Evolutionary conservation across 768 basidiomycete genomes (phyloP), one percentile per base, ranked within the genome.

Genomic region (Kondoa malvinella): DNA sequence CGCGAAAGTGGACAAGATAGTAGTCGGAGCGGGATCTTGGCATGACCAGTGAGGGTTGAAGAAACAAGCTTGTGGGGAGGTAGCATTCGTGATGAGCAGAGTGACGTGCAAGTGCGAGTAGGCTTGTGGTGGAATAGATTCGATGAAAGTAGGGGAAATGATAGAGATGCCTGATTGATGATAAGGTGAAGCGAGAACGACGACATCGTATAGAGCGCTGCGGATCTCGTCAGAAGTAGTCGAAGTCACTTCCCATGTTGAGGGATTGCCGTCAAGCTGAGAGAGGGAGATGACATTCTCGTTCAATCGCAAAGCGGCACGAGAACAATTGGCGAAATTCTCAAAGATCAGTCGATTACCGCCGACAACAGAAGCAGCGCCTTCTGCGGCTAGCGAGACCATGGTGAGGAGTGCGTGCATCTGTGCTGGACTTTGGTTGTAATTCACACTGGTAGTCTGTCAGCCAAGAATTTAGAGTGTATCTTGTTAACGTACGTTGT

Each of bases 81-180:
- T 77, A 1, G 85, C 80, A 14, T 84, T 85, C 1, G 94, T 96
- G n/a, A 85, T 82, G 50, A 97, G 80, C 26, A 91, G 81, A 12
- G 94, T 95, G 64, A 94, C 91, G 75, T 92, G 88, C 1, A 96
- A 83, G 71, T 82, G 83, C 60, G 90, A 82, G 75, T 94, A 95
- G 26, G 85, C 84, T 71, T 88, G 86, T 40, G 79, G 73, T 1
- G 86, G 85, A 33, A 91, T 82, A 60, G 80, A 80, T 1, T 80
- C 76, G 2, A 81, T 74, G 32, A 71, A 72, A 21, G 25, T 3
- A 3, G 71, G 66, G 67, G 74, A 69, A 61, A 66, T 56, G 26
- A 75, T 21, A 4, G 61, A 25, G 32, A 74, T 64, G 16, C 77
- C 78, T 1, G 87, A 81, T 30, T 81, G 83, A 77, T 88, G 85